Base-by-base conservation (phyloP, 129 eudicot species). In the Lonicera japonica region DNA sequence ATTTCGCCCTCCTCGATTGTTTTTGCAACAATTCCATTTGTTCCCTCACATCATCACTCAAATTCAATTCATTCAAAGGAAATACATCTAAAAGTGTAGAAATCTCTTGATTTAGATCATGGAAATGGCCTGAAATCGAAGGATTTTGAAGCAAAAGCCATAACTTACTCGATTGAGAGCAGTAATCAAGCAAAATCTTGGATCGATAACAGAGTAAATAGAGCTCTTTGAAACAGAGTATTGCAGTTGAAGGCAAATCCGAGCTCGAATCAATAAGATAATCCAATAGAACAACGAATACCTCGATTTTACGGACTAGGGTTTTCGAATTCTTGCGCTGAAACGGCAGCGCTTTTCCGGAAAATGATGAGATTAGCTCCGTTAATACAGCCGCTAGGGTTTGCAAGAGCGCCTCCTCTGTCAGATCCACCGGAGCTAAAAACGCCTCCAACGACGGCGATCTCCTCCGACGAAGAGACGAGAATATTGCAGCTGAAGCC, bases 61-160 rank as follows among this genome's bases (percentile, higher is more conserved):
- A 53, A 25, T 68, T 64, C 36, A 86, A 25, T 51, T 83, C 73
- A 4, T 43, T 18, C n/a, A 83, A 38, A 5, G 97, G 97, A 13
- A 90, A 77, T 51, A 90, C 95, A 75, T 90, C 97, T 72, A 90
- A 83, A 47, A 90, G 78, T 5, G 95, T 86, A 3, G 81, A 83
- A 8, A 90, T 73, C 38, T 90, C 92, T 60, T 70, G 84, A 63
- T 74, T 78, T 43, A 90, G 70, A 72, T 90, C 97, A 70, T 90
- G 86, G 63, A 90, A 90, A 79, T 86, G 89, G 13, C 95, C 89
- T 12, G 95, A 83, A 69, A 90, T 79, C 14, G 86, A 68, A 17
- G 69, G 83, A 70, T 83, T 86, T 56, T 86, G 95, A 15, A 90
- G 78, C 77, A 90, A 64, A 22, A 90, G 65, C 97, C 97, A 86